These are phyloP conservation scores for Volvox reticuliferus DNA, from an alignment of 139 green algal species.

Conservation along the genomic window DNA sequence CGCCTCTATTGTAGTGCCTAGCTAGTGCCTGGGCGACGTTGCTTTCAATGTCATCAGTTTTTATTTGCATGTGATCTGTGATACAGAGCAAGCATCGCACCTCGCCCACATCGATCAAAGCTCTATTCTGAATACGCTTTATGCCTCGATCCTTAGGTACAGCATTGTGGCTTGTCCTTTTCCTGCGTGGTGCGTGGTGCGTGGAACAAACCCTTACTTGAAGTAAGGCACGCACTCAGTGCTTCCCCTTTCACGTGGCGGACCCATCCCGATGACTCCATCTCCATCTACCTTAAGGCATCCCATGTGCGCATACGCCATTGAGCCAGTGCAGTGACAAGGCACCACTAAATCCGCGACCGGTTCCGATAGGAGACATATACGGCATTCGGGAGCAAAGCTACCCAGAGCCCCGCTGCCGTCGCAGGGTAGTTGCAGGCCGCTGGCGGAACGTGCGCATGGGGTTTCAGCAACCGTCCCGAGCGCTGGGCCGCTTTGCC, in stretches of 20 bases:
- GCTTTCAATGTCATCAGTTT: too few relatives aligned
- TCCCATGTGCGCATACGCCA: conserved; percentile 25
- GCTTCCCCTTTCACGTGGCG: too few relatives aligned
- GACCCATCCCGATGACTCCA: too few relatives aligned
- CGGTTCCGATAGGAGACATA: conserved; percentile 44
- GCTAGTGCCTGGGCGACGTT: too few relatives aligned
- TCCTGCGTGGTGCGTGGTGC: too few relatives aligned
- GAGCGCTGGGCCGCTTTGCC: not conserved
- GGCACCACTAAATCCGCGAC: conserved; percentile 33
- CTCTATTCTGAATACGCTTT: too few relatives aligned
- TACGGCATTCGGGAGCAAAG: conserved; percentile 48
- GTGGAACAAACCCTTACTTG: too few relatives aligned
- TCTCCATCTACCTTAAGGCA: conserved; percentile 24
- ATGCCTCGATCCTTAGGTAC: too few relatives aligned
- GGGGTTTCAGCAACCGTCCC: not conserved
- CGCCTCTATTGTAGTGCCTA: too few relatives aligned
- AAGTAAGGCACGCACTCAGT: too few relatives aligned
- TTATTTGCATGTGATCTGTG: not conserved
- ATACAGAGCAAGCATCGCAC: not conserved
- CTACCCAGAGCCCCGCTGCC: not conserved
- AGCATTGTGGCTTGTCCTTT: too few relatives aligned
- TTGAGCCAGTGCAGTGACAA: conserved; percentile 48
- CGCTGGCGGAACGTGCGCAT: not conserved
- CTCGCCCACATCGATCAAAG: too few relatives aligned
- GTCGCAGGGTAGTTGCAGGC: not conserved